phyloP scores from a whole-genome alignment of 1,139 yeast species.

The Pichia sp. region DNA sequence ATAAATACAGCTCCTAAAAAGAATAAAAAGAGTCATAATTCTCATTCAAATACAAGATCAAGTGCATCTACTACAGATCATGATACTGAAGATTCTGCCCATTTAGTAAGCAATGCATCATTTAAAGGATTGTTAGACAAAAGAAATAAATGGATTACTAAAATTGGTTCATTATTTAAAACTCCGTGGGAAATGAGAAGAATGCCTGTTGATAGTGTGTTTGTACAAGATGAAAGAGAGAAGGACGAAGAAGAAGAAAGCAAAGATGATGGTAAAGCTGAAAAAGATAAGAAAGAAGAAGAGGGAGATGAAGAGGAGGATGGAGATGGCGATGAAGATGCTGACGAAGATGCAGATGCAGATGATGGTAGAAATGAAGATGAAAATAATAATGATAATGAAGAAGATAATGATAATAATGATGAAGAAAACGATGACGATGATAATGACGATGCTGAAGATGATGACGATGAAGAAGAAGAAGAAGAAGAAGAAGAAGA shows the following conservation, averaged over 20 bases:
- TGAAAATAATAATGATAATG: not conserved
- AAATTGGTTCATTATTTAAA: slow-evolving; percentile 78
- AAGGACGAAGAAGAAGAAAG: slow-evolving; percentile 36
- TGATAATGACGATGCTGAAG: slow-evolving; percentile 1
- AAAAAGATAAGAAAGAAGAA: slow-evolving; percentile 7
- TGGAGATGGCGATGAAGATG: slow-evolving; percentile 23
- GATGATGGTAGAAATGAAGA: not conserved
- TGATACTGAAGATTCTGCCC: slow-evolving; percentile 31
- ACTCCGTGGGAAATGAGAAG: slow-evolving; percentile 64
- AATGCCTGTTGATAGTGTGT: slow-evolving; percentile 60
- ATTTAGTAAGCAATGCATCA: slow-evolving; percentile 60
- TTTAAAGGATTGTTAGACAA: slow-evolving; percentile 76
- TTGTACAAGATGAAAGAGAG: too few relatives aligned
- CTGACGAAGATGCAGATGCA: slow-evolving; percentile 1
- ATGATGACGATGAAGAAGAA: not conserved
- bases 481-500: not conserved
- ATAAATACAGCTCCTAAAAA: slow-evolving; percentile 77
- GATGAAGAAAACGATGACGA: not conserved
- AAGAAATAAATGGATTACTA: slow-evolving; percentile 80
- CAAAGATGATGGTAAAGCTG: slow-evolving; percentile 42
- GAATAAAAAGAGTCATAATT: slow-evolving; percentile 42
- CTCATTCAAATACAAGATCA: not conserved
- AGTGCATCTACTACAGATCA: slow-evolving; percentile 1
- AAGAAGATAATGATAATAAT: not conserved
- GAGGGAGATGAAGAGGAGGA: slow-evolving; percentile 34